Evolutionary conservation across 331 rosid species (phyloP).

Genomic region (Rhamnella rubrinervis): DNA sequence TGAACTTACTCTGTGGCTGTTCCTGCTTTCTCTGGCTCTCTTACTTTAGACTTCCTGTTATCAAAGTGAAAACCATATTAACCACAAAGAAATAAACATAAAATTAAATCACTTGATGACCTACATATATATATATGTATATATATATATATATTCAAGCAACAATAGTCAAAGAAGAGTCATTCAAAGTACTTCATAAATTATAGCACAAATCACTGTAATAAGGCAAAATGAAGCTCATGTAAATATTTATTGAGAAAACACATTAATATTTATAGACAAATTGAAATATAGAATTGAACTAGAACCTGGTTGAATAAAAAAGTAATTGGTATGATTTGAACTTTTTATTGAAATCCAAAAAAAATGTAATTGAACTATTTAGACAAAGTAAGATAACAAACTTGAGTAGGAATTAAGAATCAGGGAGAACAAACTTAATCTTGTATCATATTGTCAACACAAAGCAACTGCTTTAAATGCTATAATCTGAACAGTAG

Average conservation of each 20-base stretch:
- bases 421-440: slow-evolving; percentile 4
- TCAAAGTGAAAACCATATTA: slow-evolving; percentile 11
- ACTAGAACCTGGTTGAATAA: too few species aligned
- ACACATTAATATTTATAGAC: too few species aligned
- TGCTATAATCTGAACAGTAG: slow-evolving; percentile 5
- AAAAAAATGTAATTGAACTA: too few species aligned
- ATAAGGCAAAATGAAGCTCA: too few species aligned
- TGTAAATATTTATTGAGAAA: too few species aligned
- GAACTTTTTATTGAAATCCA: too few species aligned
- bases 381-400: too few species aligned
- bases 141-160: slow-evolving; percentile 3
- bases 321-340: too few species aligned
- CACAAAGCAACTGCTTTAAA: slow-evolving; percentile 2
- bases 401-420: background rate
- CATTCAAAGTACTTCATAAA: too few species aligned
- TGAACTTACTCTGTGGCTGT: slow-evolving; percentile 47
- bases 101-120: background rate
- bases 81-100: background rate
- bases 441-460: background rate
- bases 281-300: too few species aligned
- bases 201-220: too few species aligned
- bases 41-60: slow-evolving; percentile 46
- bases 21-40: slow-evolving; percentile 35
- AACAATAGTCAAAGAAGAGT: background rate
- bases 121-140: background rate